A percentile compares a stretch with the other conserved stretches of the same genome.
Conservation (phyloP, 176 grass and related monocot species). For the Eragrostis curvula region DNA sequence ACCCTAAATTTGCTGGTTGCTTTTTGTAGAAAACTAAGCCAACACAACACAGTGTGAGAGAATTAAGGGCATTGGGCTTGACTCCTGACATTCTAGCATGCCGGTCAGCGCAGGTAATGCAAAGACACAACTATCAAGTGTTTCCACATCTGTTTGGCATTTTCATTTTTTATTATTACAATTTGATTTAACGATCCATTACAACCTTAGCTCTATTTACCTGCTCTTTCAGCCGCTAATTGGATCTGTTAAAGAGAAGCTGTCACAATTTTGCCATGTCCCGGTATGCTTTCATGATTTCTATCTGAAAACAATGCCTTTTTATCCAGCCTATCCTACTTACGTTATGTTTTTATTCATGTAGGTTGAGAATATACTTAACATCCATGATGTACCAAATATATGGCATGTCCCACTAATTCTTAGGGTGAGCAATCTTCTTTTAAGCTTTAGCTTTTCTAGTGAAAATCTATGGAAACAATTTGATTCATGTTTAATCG, state of each 20-base stretch:
- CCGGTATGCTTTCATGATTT: conserved; percentile 60
- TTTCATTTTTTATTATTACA: background rate
- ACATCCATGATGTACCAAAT: conserved; percentile 97
- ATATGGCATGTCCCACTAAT: conserved; percentile 96
- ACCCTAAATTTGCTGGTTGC: conserved; percentile 22
- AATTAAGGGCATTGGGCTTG: conserved; percentile 91
- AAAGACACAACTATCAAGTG: background rate
- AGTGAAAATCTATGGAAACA: background rate
- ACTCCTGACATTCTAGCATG: conserved; percentile 97
- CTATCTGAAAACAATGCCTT: background rate
- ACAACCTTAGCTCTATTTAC: background rate
- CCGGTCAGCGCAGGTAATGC: conserved; percentile 81
- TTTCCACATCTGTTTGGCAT: conserved; percentile 4
- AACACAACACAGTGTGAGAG: conserved; percentile 96
- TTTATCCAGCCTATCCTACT: conserved; percentile 17
- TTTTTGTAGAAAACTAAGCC: conserved; percentile 96
- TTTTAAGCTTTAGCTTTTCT: conserved; percentile 23
- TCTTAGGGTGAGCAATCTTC: conserved; percentile 75
- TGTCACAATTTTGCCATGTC: conserved; percentile 99
- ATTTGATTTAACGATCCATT: conserved; percentile 36
- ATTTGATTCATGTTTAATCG: background rate
- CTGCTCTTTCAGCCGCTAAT: conserved; percentile 76
- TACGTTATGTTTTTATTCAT: conserved; percentile 38
- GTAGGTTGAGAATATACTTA: conserved; percentile 93
- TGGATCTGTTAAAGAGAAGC: conserved; percentile 84